A percentile compares a stretch with the other conserved stretches of the same genome.
phyloP scores from a whole-genome alignment of 164 flowering plant genomes.

The Stephania cephalantha region DNA sequence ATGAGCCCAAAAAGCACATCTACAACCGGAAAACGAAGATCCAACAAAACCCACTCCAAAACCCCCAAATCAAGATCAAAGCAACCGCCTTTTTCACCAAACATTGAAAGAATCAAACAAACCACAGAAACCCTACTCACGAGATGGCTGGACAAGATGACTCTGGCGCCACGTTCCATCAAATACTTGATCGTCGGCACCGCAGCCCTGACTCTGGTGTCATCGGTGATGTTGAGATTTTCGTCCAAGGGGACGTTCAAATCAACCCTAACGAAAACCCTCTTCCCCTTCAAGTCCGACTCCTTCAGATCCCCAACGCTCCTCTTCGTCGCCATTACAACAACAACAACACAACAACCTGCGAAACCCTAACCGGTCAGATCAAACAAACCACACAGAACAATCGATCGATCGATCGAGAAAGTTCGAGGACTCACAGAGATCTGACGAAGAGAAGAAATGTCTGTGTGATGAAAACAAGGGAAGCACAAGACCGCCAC shows the following conservation, averaged over 20 bases:
- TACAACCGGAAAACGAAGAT: not conserved
- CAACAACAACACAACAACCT: not conserved
- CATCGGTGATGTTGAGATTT: slow-evolving; percentile 58
- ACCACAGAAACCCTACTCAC: slow-evolving; percentile 18
- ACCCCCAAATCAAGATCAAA: not conserved
- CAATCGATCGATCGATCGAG: not conserved
- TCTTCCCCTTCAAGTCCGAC: slow-evolving; percentile 65
- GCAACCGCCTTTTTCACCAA: not conserved
- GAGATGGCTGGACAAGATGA: slow-evolving; percentile 51
- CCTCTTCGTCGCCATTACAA: slow-evolving; percentile 47
- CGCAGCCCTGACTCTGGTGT: slow-evolving; percentile 62
- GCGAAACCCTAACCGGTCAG: too few species aligned
- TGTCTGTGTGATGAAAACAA: not conserved
- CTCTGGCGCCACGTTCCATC: slow-evolving; percentile 47
- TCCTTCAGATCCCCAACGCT: slow-evolving; percentile 53
- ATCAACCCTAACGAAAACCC: slow-evolving; percentile 68
- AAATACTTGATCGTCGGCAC: slow-evolving; percentile 67
- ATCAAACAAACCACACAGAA: not conserved
- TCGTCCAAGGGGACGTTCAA: slow-evolving; percentile 73
- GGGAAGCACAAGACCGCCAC: not conserved
- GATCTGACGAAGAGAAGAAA: not conserved
- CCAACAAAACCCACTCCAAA: not conserved
- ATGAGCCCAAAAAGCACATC: not conserved
- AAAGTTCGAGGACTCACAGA: not conserved
- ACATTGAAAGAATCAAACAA: not conserved